These are phyloP conservation scores for Hypoxylon sp. DNA, from an alignment of 2,329 filamentous ascomycete species.

Conservation along the genomic window DNA sequence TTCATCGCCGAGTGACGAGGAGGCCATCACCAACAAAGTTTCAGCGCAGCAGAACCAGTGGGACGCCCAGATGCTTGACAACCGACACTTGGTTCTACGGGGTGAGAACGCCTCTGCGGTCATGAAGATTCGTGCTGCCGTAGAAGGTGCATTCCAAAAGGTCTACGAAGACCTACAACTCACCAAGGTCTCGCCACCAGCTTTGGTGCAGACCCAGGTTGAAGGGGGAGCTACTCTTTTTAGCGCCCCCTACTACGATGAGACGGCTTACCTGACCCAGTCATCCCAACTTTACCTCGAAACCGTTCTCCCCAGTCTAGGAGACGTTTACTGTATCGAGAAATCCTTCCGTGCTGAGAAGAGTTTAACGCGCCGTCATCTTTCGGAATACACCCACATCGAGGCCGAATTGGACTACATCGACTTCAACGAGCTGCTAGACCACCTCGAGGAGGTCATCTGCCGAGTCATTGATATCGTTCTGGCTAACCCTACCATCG, in stretches of 20 bases:
- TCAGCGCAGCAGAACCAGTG: conserved; percentile 63
- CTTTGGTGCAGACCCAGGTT: conserved; percentile 94
- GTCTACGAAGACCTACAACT: conserved; percentile 83
- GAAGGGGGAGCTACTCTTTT: conserved; percentile 95
- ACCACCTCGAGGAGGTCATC: conserved; percentile 88
- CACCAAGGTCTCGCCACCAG: conserved; percentile 88
- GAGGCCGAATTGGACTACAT: conserved; percentile 98
- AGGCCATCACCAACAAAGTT: conserved; percentile 88
- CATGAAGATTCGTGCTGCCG: conserved; percentile 86
- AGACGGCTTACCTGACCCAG: conserved; percentile 94
- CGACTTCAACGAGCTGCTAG: conserved; percentile 88
- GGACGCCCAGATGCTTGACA: conserved; percentile 80
- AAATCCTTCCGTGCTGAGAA: conserved; percentile 99
- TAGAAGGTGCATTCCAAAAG: conserved; percentile 84
- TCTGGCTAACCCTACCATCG: conserved; percentile 79
- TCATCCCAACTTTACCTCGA: conserved; percentile 98
- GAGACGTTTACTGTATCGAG: conserved; percentile 97
- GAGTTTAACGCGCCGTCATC: conserved; percentile 90
- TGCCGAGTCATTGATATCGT: conserved; percentile 86
- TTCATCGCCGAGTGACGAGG: conserved; percentile 86
- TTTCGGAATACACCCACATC: conserved; percentile 97
- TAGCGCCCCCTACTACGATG: conserved; percentile 88
- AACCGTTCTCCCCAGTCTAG: conserved; percentile 89
- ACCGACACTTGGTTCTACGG: conserved; percentile 87
- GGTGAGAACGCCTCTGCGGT: conserved; percentile 87